Conservation (phyloP, 495 filamentous ascomycete genomes). For the Chaetomidium leptoderma region DNA sequence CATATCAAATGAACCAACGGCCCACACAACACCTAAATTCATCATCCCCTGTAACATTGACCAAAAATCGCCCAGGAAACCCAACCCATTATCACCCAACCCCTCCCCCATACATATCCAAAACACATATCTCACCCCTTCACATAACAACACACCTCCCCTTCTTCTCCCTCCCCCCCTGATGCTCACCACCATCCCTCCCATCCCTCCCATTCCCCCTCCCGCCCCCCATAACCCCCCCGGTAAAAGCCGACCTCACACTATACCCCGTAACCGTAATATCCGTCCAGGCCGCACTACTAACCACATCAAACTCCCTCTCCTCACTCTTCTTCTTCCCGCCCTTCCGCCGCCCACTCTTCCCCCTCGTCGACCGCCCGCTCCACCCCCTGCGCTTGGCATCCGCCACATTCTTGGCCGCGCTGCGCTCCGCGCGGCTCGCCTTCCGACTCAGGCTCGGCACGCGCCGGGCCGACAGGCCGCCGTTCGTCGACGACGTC, state of each 20-base stretch:
- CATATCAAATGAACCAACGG: neutral
- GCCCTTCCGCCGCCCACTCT: conserved; percentile 21
- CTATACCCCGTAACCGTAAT: conserved; percentile 37
- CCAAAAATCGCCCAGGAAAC: neutral
- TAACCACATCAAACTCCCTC: conserved; percentile 35
- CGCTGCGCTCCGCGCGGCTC: conserved; percentile 51
- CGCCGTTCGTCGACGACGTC: conserved; percentile 22
- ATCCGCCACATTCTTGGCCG: conserved; percentile 52
- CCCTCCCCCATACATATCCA: neutral
- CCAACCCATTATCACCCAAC: neutral
- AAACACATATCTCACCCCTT: neutral
- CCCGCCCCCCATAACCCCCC: neutral
- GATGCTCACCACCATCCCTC: too few species aligned
- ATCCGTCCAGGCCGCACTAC: conserved; percentile 49
- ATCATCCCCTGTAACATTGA: neutral
- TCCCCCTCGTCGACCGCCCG: conserved; percentile 37
- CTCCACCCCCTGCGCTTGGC: conserved; percentile 53
- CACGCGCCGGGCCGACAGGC: conserved; percentile 25
- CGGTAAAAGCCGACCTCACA: conserved; percentile 18
- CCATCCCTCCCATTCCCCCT: neutral
- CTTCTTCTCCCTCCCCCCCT: conserved; percentile 22
- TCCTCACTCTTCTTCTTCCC: conserved; percentile 30
- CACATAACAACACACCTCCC: conserved; percentile 55
- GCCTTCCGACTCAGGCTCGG: conserved; percentile 40
- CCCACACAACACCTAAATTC: neutral